Evolutionary conservation across 805 yeast genomes (phyloP), one percentile per base, ranked within the genome.

Genomic region (Lipomyces spencermartinsiae): DNA sequence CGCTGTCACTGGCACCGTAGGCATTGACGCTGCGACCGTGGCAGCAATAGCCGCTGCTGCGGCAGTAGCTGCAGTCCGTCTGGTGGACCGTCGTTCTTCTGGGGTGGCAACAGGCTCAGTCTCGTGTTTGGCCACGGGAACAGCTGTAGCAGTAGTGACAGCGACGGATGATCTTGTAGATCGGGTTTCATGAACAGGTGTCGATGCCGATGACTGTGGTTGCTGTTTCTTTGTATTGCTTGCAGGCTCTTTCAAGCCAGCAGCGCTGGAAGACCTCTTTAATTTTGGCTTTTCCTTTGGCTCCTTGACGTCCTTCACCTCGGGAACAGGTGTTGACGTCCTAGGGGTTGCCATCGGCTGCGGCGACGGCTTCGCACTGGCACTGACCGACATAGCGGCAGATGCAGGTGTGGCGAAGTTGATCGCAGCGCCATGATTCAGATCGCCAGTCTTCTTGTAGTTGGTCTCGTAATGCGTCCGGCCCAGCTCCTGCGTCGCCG

Each of bases 381-480:
- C 39, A 35, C 59, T 6, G 9, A 54, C 62, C 7, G 64, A 57
- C 33, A 25, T 12, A 10, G 62, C 64, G 2, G 60, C 66, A 5
- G 64, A 57, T 2, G 60, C 60, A 14, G 69, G 64, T 2, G 70
- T 62, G 4, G 67, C 70, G 43, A 64, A 67, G n/a, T 34, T 60
- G 39, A 25, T 25, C 6, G 53, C 43, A 19, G 49, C 61, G 14
- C 58, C 31, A n/a, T 31, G 34, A 14, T 64, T 29, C 19, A 64
- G 29, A 10, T 64, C 70, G 8, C 65, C 65, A 10, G 64, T 35
- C 37, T 65, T 68, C 60, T 65, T 65, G 58, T 62, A 65, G 4
- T 62, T 61, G 4, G 63, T 16, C 56, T 68, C 71, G 46, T 59
- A 68, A 59, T 68, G 71, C 8, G 71, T 61, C 22, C 58, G 60